Evolutionary conservation across 805 yeast genomes (phyloP), one percentile per base, ranked within the genome.

Genomic region (Suhomyces emberorum): DNA sequence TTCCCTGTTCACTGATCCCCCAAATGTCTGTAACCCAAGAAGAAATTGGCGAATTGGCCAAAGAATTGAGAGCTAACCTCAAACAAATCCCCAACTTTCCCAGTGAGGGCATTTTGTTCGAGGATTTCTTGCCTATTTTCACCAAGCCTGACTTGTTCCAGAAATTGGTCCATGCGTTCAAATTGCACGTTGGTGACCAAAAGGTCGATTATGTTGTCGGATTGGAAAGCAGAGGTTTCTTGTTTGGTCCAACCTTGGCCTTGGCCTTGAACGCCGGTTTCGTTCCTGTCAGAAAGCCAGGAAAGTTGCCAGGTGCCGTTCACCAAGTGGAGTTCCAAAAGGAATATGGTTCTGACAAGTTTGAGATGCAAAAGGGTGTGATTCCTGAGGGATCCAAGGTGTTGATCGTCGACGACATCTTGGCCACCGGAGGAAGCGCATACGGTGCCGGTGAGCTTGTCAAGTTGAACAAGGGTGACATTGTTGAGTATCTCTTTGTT

Each of bases 401-500:
- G 19, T 69, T 91, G 25, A 75, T 93, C 47, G 95, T 93, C 25
- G 99, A 93, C 63, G 99, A 93, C 57, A 88, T 93, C 53, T 83
- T 93, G 59, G 98, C 98, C 33, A 93, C 98, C 25, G 98, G 98
- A 44, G 99, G 99, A 26, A 83, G 95, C 50, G 98, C 98, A 17
- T 65, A 69, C 38, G 96, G 95, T 41, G 98, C 98, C 28, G 97
- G 95, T 41, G 83, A 87, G 55, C 74, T 93, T 47, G 83, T 88
- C 34, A 47, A 49, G 35, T 66, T 74, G 60, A 72, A 81, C 43
- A 79, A 81, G 38, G 96, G 82, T 43, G 75, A 81, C 41, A 74
- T 89, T 36, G 59, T 82, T 35, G 95, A 88, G 65, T 93, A 79
- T 61, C 69, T 83, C 46, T 93, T 93, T 57, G 87, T 93, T 30